Base-by-base conservation (phyloP, 345 rosid species). In the Hypericum androsaemum region DNA sequence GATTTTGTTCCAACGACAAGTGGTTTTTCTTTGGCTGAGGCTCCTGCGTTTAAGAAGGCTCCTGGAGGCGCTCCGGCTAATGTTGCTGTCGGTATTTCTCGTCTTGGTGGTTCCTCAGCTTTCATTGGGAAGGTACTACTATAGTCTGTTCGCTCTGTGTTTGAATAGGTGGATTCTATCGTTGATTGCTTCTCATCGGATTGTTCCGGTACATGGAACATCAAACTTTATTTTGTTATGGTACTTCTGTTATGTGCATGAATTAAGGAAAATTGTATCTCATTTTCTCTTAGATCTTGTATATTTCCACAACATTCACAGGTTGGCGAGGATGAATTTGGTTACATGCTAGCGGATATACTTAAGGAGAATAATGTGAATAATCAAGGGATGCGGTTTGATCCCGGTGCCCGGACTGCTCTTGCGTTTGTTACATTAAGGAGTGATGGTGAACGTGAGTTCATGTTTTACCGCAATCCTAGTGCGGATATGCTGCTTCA, bases 271-370 rank as follows among this genome's bases (percentile, higher is more conserved):
- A 22, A 22, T 22, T 22, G 32, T 22, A 22, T 1, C 32, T 22
- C 32, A 22, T 22, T 22, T 22, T 22, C 32, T 22, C 32, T 54
- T 15, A n/a, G 42, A 37, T 50, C 43, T 61, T 7, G 41, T 35
- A 45, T 52, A 41, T 53, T 59, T 50, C 17, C 58, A 10, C 35
- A 15, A 64, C 55, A 40, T 67, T 52, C 41, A 50, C 75, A 92
- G 98, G 95, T 92, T 38, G 96, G 98, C 50, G 96, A 81, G 68
- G 98, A 92, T 70, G 98, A 92, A 75, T 92, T 92, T 50, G 98
- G 96, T 6, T 83, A 83, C 74, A 88, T 92, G 98, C 94, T 88
- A 41, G 89, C 88, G 12, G 78, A 83, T 40, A 88, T 85, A 41
- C 58, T 92, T 2, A 88, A 87, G 75, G 80, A 88, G 66, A 92